A percentile compares a stretch with the other conserved stretches of the same genome.
Evolutionary conservation across 2,329 filamentous ascomycete species (phyloP).

Genomic region (Neonectria coccinea): DNA sequence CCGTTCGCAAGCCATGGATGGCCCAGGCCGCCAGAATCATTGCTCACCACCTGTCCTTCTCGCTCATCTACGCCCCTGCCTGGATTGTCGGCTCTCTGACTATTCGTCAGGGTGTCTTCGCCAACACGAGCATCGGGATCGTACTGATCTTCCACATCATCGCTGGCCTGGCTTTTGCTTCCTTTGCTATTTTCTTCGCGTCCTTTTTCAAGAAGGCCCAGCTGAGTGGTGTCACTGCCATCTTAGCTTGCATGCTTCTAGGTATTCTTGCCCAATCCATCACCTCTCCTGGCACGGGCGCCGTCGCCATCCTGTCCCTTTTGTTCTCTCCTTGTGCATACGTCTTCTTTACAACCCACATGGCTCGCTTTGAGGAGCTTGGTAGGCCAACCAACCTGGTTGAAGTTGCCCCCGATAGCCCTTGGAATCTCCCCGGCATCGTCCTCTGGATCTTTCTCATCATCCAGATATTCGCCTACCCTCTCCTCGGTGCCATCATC

Average conservation of each 20-base stretch:
- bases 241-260: conserved; percentile 78
- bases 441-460: conserved; percentile 82
- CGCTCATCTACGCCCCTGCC: conserved; percentile 81
- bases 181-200: conserved; percentile 83
- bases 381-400: conserved; percentile 70
- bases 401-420: conserved; percentile 70
- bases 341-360: conserved; percentile 80
- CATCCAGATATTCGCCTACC: conserved; percentile 82
- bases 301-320: conserved; percentile 77
- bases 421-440: conserved; percentile 78
- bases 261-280: conserved; percentile 86
- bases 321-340: conserved; percentile 91
- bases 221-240: conserved; percentile 84
- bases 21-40: conserved; percentile 82
- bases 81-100: conserved; percentile 83
- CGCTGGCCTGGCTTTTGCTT: conserved; percentile 80
- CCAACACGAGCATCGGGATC: conserved; percentile 71
- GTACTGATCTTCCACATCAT: conserved; percentile 81
- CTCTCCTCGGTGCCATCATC: conserved; percentile 78
- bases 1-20: conserved; percentile 78
- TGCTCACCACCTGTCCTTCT: conserved; percentile 84
- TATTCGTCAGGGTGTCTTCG: conserved; percentile 72
- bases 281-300: conserved; percentile 69
- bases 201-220: conserved; percentile 90
- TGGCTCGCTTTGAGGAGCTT: conserved; percentile 80